Base-by-base conservation (phyloP, 495 filamentous ascomycete species). In the Glarea lozoyensis region DNA sequence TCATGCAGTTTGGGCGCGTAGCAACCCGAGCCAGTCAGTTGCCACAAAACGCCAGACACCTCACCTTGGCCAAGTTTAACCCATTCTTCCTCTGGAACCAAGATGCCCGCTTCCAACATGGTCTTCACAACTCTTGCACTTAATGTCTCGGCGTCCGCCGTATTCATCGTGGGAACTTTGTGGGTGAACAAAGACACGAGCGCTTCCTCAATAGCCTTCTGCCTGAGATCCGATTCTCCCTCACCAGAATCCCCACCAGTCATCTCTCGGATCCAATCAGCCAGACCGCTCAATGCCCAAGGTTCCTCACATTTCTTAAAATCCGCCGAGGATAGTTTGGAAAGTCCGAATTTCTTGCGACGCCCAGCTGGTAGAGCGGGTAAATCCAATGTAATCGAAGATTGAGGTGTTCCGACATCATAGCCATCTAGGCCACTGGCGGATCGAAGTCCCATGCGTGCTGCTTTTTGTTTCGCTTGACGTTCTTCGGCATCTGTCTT, bases 81-180 rank as follows among this genome's bases (percentile, higher is more conserved):
- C 92, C 92, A 99, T 65, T 99, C 92, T 58, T 99, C 92, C 21
- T 95, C 90, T 16, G 82, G 81, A 7, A 94, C 68, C 29, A 99
- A 60, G 10, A 83, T 84, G 17, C 81, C 87, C 32, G 82, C 78
- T 2, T 73, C 67, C 40, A 88, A 71, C 88, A 99, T 94, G 24
- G 81, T 76, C 27, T 75, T 68, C 1, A 95, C 84, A 1, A 95
- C 85, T 37, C 75, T 78, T 33, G 79, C 73, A 35, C 84, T 83
- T 16, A 99, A 68, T 5, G 82, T 81, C 57, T 99, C 92, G 1
- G 93, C 93, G 69, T 97, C 92, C 2, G 92, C 88, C 34, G 88
- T 88, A 54, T 99, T 97, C 92, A 99, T 97, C 0, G 90, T 99
- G 1, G 93, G 88, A 2, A 99, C 88, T 61, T 94, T 95, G 63